Percentiles rank a stretch among this genome's conserved stretches.
phyloP scores from a whole-genome alignment of 148 eudicot species.

The Vaccinium macrocarpon region DNA sequence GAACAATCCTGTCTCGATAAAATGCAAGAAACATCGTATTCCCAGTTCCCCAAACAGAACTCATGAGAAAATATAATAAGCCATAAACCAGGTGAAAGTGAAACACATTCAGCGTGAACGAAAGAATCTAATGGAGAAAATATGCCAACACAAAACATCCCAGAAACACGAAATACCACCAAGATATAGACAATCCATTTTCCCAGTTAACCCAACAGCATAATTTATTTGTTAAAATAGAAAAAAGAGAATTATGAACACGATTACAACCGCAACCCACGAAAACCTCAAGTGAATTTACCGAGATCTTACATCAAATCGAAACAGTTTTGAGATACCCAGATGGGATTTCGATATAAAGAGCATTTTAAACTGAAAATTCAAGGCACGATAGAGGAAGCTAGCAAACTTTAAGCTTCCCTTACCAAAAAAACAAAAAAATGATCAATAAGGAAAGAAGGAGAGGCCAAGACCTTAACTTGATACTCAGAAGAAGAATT shows the following conservation, averaged over 20 bases:
- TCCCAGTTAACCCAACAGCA: neutral
- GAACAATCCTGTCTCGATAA: neutral
- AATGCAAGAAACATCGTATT: neutral
- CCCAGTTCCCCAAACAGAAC: neutral
- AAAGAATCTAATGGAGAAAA: neutral
- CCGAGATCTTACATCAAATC: neutral
- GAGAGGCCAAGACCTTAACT: neutral
- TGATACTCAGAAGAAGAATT: neutral
- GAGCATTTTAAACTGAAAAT: neutral
- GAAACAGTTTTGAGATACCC: neutral
- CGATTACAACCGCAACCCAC: neutral
- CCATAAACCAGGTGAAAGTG: slow-evolving; percentile 5
- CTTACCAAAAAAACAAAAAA: neutral
- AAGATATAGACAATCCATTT: neutral
- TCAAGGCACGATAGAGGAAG: neutral
- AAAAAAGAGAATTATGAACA: neutral
- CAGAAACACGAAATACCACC: neutral
- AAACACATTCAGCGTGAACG: neutral
- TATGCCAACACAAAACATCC: neutral
- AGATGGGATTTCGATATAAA: neutral
- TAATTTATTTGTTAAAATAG: neutral
- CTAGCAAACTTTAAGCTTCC: neutral
- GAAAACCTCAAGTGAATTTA: slow-evolving; percentile 2
- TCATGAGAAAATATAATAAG: neutral
- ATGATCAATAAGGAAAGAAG: neutral